Percentiles rank a stretch among this genome's conserved stretches.
phyloP scores from a whole-genome alignment of 495 filamentous ascomycete species.

The Oidiodendron maius region DNA sequence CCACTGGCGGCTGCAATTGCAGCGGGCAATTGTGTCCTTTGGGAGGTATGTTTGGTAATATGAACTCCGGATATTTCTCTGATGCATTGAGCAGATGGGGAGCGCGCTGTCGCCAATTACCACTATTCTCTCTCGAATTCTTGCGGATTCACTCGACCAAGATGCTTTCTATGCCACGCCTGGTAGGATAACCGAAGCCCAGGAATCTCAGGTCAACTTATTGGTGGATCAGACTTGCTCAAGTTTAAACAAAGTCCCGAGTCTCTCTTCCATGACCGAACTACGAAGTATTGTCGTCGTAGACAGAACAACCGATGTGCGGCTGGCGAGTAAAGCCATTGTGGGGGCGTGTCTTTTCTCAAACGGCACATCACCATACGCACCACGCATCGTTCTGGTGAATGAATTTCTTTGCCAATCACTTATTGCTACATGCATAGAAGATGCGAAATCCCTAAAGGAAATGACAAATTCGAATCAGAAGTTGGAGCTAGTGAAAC shows the following conservation, averaged over 20 bases:
- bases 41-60: conserved; percentile 10
- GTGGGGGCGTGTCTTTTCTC: not conserved
- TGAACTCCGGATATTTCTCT: not conserved
- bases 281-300: conserved; percentile 10
- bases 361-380: conserved; percentile 7
- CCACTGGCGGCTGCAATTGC: conserved; percentile 11
- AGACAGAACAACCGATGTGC: conserved; percentile 11
- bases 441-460: too few relatives aligned
- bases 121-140: not conserved
- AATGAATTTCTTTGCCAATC: conserved; percentile 21
- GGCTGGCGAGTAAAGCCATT: conserved; percentile 4
- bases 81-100: not conserved
- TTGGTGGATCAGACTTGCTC: not conserved
- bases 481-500: too few relatives aligned
- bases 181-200: too few relatives aligned
- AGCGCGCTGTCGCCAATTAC: not conserved
- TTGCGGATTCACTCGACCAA: conserved; percentile 5
- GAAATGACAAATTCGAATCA: too few relatives aligned
- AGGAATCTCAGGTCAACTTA: not conserved
- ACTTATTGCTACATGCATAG: too few relatives aligned
- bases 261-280: not conserved
- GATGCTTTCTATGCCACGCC: conserved; percentile 11
- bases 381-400: conserved; percentile 17
- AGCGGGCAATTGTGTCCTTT: conserved; percentile 13
- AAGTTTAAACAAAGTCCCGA: not conserved